Base-by-base conservation (phyloP, 169 alveolate species). In the Eimeria sp. region DNA sequence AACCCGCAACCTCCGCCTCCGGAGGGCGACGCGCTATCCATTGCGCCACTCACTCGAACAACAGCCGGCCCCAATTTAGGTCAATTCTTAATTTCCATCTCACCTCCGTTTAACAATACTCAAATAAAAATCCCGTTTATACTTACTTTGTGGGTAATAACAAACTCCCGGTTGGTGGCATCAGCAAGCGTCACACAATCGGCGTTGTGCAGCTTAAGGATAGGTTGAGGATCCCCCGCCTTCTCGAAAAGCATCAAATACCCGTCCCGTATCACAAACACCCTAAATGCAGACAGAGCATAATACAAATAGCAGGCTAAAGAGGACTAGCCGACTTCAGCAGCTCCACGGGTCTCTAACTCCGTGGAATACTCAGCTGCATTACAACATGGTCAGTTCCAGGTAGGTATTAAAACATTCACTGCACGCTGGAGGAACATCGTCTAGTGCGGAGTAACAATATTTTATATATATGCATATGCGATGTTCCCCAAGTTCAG, bases 1-100 rank as follows among this genome's bases (percentile, higher is more conserved):
- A 98, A 98, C 99, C 99, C 99, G 97, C 99, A 98, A 98, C 98
- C 99, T 98, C 98, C 98, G 99, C 99, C 99, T 98, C 99, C 99
- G 99, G 99, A 98, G 99, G 99, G 99, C 99, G 98, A 98, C 99
- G 99, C 99, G 99, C 98, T 98, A 98, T 98, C 99, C 99, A 98
- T 98, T 98, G 97, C 99, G 99, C 99, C 99, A 98, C 99, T 72
- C 95, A 51, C 92, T 78, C 95, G 67, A 57, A 13, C 0, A 0
- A 58, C 18, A 16, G 0, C 40, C 9, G 20, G 3, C 20, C n/a
- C 9, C 40, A 6, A 30, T 11, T 65, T 65, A 25, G n/a, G 7
- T 84, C 20, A 45, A 45, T 1, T 3, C 88, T 16, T 25, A 58
- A 16, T 58, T n/a, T 16, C 22, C 63, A 10, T 2, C 20, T 4